Conservation (phyloP, 2,329 filamentous ascomycete genomes). For the Hirsutella rhossiliensis region DNA sequence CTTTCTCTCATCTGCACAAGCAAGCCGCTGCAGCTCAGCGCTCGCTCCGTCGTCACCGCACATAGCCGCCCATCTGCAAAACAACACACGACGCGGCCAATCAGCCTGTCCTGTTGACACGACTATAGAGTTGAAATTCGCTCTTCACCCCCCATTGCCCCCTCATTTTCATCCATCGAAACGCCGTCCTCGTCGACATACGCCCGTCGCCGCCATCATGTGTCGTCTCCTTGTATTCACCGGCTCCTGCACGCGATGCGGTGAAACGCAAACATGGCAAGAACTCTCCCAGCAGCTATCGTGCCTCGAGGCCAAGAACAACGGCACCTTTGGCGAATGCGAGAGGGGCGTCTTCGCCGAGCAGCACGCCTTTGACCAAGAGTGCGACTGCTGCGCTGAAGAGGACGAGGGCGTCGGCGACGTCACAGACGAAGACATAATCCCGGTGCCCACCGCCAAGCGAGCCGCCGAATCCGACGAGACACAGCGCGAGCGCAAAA, state of each 20-base stretch:
- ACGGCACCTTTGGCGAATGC: slow-evolving; percentile 31
- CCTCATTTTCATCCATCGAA: background rate
- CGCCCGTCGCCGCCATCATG: slow-evolving; percentile 17
- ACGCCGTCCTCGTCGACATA: background rate
- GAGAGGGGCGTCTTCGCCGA: slow-evolving; percentile 26
- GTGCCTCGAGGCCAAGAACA: slow-evolving; percentile 37
- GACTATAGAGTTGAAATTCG: too few relatives aligned
- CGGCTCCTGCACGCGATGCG: slow-evolving; percentile 31
- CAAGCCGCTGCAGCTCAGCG: too few relatives aligned
- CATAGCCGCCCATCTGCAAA: too few relatives aligned
- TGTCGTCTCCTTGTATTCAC: slow-evolving; percentile 33
- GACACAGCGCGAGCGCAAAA: slow-evolving; percentile 12
- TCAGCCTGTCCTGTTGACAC: too few relatives aligned
- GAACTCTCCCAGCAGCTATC: slow-evolving; percentile 33
- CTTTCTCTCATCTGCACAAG: too few relatives aligned
- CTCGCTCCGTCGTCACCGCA: too few relatives aligned
- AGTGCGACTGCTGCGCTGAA: slow-evolving; percentile 30
- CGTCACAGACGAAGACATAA: slow-evolving; percentile 17
- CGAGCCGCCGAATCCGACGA: slow-evolving; percentile 10
- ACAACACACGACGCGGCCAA: too few relatives aligned
- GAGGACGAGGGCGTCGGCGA: slow-evolving; percentile 30
- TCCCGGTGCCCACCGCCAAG: slow-evolving; percentile 2
- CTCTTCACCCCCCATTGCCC: too few relatives aligned
- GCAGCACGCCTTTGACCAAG: slow-evolving; percentile 33
- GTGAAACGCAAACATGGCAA: slow-evolving; percentile 26